Evolutionary conservation across 163 green algal genomes (phyloP).

Genomic region (Chloromonas sp.): DNA sequence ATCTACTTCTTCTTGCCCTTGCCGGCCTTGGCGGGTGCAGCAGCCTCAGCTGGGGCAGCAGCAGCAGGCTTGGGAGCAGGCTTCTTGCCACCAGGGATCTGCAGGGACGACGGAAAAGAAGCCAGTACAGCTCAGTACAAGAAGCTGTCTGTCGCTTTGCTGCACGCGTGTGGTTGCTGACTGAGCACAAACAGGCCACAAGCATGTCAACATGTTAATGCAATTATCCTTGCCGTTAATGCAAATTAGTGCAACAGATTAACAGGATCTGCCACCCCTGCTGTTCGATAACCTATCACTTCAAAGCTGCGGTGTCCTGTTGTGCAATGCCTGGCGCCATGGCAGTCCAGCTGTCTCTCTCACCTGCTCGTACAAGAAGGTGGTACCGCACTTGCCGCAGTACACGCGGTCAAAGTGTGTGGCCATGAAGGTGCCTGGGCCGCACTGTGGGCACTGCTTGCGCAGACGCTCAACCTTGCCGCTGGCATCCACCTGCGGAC

Average conservation of each 20-base stretch:
- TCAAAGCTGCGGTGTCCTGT: neutral
- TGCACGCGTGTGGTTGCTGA: no score
- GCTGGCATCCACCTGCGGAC: constrained; percentile 82
- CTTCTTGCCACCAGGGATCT: constrained; percentile 11
- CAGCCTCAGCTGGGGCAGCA: neutral
- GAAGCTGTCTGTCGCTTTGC: no score
- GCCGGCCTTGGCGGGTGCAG: constrained; percentile 12
- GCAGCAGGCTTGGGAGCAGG: constrained; percentile 1
- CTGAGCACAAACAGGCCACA: neutral
- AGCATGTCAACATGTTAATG: neutral
- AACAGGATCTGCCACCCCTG: neutral
- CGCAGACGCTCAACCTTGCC: constrained; percentile 96
- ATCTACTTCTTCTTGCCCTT: constrained; percentile 17
- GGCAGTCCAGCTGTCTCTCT: neutral
- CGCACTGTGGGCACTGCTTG: constrained; percentile 94
- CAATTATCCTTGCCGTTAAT: neutral
- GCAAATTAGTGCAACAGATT: neutral
- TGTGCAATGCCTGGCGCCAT: neutral
- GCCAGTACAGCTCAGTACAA: no score
- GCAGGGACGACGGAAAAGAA: neutral
- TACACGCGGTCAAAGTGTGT: constrained; percentile 97
- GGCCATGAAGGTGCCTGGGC: constrained; percentile 97
- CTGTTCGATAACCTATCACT: no score
- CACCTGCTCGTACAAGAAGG: constrained; percentile 61
- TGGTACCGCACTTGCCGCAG: constrained; percentile 84